Evolutionary conservation across 441 rosid species (phyloP).

Genomic region (Erysimum cheiri): DNA sequence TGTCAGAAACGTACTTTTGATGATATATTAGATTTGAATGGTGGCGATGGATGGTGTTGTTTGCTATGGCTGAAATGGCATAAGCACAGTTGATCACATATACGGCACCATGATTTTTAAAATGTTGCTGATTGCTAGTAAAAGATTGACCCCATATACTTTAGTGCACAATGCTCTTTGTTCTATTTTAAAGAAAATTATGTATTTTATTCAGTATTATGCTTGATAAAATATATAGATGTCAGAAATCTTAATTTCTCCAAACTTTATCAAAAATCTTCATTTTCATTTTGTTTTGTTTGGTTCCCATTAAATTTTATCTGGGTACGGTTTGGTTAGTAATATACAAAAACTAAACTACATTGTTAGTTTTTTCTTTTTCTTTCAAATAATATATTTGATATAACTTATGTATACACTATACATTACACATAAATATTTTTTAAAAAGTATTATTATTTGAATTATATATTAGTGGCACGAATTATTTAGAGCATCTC

Average conservation of each 20-base stretch:
- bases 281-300: not conserved
- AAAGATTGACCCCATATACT: not conserved
- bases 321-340: not conserved
- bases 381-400: no score
- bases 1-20: not conserved
- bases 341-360: not conserved
- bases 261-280: no score
- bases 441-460: not conserved
- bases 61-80: not conserved
- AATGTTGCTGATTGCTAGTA: not conserved
- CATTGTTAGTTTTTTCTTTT: no score
- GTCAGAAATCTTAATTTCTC: no score
- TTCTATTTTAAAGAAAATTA: not conserved
- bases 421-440: not conserved
- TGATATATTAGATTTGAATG: not conserved
- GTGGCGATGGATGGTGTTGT: not conserved
- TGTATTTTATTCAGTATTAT: no score
- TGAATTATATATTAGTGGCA: slow-evolving; percentile 11
- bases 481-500: slow-evolving; percentile 31
- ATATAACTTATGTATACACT: not conserved
- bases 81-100: not conserved
- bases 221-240: no score
- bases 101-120: not conserved
- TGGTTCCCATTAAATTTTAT: not conserved
- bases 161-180: not conserved